Percentiles rank a stretch among this genome's conserved stretches.
These are phyloP conservation scores for Acacia concinna DNA, from an alignment of 331 rosid species.

Conservation along the genomic window DNA sequence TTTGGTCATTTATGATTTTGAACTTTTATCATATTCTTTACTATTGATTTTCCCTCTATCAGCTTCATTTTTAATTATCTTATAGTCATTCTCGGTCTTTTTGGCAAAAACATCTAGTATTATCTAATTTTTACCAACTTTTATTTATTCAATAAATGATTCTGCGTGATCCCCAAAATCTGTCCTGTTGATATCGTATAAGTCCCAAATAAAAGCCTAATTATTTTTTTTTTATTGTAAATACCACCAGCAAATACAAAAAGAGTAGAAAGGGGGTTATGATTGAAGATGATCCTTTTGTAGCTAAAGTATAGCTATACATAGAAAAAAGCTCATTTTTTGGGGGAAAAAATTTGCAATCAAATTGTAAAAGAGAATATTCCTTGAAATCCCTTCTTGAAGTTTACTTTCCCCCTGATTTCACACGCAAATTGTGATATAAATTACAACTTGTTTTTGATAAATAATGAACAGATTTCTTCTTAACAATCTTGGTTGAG, in stretches of 20 bases:
- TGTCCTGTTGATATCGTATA: background rate
- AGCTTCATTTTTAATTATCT: slow-evolving; percentile 10
- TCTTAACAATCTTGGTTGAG: background rate
- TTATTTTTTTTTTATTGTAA: too few species aligned
- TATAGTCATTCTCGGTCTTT: background rate
- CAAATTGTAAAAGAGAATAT: background rate
- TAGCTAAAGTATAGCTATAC: background rate
- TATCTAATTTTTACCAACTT: background rate
- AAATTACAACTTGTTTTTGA: background rate
- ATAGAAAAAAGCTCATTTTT: too few species aligned
- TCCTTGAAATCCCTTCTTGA: background rate
- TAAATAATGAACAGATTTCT: background rate
- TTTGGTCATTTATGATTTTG: background rate
- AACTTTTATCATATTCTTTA: background rate
- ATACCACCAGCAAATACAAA: background rate
- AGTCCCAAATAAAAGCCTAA: background rate
- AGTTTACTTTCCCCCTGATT: background rate
- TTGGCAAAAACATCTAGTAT: background rate
- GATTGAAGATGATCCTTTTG: background rate
- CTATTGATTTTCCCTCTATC: slow-evolving; percentile 6
- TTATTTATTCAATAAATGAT: background rate
- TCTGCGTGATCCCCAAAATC: background rate
- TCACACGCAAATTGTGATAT: background rate
- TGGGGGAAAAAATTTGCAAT: background rate
- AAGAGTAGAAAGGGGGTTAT: background rate